Evolutionary conservation across 441 rosid genomes (phyloP).

Genomic region (Pelargonium exstipulatum): DNA sequence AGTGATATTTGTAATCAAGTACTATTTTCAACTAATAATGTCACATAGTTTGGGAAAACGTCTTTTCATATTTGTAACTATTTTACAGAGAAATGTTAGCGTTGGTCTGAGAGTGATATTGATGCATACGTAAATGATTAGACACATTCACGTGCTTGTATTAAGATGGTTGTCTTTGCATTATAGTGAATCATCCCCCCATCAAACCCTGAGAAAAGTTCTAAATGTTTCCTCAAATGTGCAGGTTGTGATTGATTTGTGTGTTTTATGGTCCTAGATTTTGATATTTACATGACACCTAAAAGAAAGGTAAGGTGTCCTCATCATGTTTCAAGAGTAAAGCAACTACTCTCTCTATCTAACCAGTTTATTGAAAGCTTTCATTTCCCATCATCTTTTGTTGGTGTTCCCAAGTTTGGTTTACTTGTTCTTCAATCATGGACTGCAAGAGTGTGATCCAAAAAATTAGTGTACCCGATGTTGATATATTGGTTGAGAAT

Average conservation of each 20-base stretch:
- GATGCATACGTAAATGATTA: too few relatives aligned
- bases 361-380: background rate
- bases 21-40: background rate
- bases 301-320: slow-evolving; percentile 30
- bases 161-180: too few relatives aligned
- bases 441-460: background rate
- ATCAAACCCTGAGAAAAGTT: too few relatives aligned
- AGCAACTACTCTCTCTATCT: slow-evolving; percentile 11
- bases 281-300: slow-evolving; percentile 30
- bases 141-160: too few relatives aligned
- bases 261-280: slow-evolving; percentile 23
- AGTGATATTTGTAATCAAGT: slow-evolving; percentile 16
- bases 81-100: background rate
- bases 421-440: background rate
- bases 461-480: too few relatives aligned
- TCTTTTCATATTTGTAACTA: background rate
- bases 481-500: too few relatives aligned
- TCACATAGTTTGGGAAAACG: background rate
- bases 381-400: background rate
- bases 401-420: background rate
- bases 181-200: too few relatives aligned
- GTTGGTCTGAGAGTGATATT: too few relatives aligned
- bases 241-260: background rate
- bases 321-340: slow-evolving; percentile 15
- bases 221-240: background rate